These are phyloP conservation scores for Boletales sp. DNA, from an alignment of 768 basidiomycete species.

Conservation along the genomic window DNA sequence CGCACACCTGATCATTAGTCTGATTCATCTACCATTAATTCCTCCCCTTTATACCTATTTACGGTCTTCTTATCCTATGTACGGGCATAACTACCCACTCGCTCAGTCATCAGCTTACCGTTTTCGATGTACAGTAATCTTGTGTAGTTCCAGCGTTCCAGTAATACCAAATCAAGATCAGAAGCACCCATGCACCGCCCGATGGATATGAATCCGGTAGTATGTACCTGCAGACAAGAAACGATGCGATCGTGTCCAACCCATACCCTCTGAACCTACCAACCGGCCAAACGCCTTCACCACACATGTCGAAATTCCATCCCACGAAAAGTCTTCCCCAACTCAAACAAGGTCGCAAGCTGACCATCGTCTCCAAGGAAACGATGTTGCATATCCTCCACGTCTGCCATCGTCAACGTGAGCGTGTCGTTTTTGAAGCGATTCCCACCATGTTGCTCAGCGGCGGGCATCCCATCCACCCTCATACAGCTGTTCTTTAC, in stretches of 20 bases:
- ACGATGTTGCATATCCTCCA: conserved; percentile 12
- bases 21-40: neutral
- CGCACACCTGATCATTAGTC: conserved; percentile 27
- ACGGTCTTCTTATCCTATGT: neutral
- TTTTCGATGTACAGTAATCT: conserved; percentile 4
- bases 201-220: neutral
- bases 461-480: neutral
- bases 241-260: neutral
- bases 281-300: conserved; percentile 9
- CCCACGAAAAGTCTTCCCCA: conserved; percentile 19
- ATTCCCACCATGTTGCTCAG: neutral
- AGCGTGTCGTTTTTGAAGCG: conserved; percentile 6
- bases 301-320: conserved; percentile 23
- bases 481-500: neutral
- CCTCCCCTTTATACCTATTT: neutral
- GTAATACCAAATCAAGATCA: neutral
- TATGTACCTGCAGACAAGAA: neutral
- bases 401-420: conserved; percentile 16
- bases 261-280: neutral
- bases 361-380: conserved; percentile 10
- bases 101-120: neutral
- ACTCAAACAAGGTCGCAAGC: conserved; percentile 19
- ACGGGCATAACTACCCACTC: neutral
- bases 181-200: neutral
- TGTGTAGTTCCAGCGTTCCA: neutral